Base-by-base conservation (phyloP, 345 rosid genomes). In the Noccaea bulbosa region DNA sequence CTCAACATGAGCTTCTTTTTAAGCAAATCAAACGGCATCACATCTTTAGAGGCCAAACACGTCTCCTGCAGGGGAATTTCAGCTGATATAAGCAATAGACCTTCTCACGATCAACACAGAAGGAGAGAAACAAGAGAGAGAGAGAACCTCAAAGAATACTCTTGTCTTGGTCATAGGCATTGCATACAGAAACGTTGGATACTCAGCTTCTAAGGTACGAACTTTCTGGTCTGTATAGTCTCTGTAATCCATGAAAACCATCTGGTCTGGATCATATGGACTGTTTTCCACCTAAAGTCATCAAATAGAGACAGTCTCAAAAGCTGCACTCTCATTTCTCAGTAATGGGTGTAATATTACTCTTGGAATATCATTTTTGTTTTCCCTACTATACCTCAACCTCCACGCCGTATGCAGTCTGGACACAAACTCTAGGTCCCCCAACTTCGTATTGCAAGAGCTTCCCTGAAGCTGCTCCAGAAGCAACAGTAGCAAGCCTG, bases 381-480 rank as follows among this genome's bases (percentile, higher is more conserved):
- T 20, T 20, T 20, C 2, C 16, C n/a, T 22, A 69, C 62, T 78
- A 47, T 85, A 93, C 99, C 97, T 94, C 99, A 81, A 94, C 99
- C 77, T 94, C 99, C 65, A 94, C 77, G 17, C 99, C 99, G 37
- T 94, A 91, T 63, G 99, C 97, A 65, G 97, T 94, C 80, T 94
- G 97, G 11, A 94, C 93, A 69, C 85, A 87, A 67, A 94, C 96
- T 72, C 91, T 82, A 7, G 99, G 99, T 27, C 99, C 99, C n/a
- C 97, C 97, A 65, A 89, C 96, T 80, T 91, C 97, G 71, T 91
- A 91, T 55, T 85, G 87, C 90, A 94, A 81, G 30, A 94, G 90
- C 81, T 87, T 94, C 73, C 99, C 99, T 7, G 99, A 94, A 85
- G 99, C 97, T 63, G 99, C 99, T 80, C 97, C 99, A 34, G 97